Base-by-base conservation (phyloP, 2,329 filamentous ascomycete genomes). In the Pseudocercospora fijiensis region DNA sequence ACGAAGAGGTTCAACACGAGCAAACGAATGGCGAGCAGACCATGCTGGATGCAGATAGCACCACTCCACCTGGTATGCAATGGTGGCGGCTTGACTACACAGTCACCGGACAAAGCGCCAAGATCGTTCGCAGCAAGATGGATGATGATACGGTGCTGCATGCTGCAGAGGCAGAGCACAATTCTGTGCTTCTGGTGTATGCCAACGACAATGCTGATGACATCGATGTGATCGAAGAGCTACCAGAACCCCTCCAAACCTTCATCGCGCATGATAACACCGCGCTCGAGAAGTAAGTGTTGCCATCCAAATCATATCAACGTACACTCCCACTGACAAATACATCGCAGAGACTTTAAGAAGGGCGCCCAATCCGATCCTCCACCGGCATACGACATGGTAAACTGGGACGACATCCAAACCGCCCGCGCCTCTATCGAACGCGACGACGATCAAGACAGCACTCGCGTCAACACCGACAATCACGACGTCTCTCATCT, bases 41-140 rank as follows among this genome's bases (percentile, higher is more conserved):
- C 3, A 41, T 51, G 7, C 43, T 52, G 10, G 67, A 75, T 24
- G 75, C 76, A 57, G 74, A 78, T 55, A 68, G 76, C 18, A 70
- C 74, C 22, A 73, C 74, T 1, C 72, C 75, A 13, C 57, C 70
- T 47, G 74, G 74, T 59, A 81, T 79, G 74, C 79, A 84, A 67
- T 86, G 84, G 84, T 86, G 84, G 84, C 82, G 82, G 30, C 79
- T 84, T 64, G 82, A 81, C 63, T 84, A 82, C 69, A 79, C 81
- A 6, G 74, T 75, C 22, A 66, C 57, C n/a, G 78, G 80, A 67
- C 75, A 75, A 49, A 79, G 77, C 61, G 75, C 66, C 68, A 74
- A 62, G 61, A 77, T 73, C 66, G 72, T 55, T 22, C 76, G 71
- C 30, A 69, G 68, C 10, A 69, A 70, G 55, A 64, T 62, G 30